phyloP scores from a whole-genome alignment of 2,329 filamentous ascomycete genomes.

The Aspergillus vadensis region DNA sequence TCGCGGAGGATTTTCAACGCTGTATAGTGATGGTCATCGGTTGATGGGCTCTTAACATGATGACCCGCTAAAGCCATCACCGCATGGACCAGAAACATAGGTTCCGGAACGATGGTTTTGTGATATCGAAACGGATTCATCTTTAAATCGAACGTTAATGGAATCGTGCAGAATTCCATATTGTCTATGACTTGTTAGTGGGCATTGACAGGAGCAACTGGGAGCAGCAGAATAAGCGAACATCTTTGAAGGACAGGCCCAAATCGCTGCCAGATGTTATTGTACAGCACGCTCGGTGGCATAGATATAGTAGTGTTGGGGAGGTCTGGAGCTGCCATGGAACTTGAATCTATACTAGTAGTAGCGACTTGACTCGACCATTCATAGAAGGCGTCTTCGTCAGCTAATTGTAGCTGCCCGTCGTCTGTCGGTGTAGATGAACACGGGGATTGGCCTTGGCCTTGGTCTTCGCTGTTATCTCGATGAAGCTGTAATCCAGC shows the following conservation, averaged over 20 bases:
- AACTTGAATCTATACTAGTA: background rate
- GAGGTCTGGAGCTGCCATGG: background rate
- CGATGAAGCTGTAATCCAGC: too few species aligned
- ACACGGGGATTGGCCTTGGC: too few species aligned
- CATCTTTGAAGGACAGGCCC: background rate
- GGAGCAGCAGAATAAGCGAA: background rate
- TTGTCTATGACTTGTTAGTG: constrained; percentile 3
- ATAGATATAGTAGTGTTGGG: background rate
- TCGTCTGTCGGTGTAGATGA: too few species aligned
- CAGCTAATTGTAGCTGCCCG: too few species aligned
- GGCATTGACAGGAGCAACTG: background rate
- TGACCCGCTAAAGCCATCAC: constrained; percentile 9
- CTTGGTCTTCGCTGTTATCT: too few species aligned
- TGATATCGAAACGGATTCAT: constrained; percentile 7
- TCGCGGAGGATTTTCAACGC: constrained; percentile 3
- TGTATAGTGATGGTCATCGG: background rate
- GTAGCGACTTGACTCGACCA: background rate
- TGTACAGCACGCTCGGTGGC: constrained; percentile 5
- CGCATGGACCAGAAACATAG: constrained; percentile 6
- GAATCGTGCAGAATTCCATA: constrained; percentile 7
- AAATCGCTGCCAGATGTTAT: background rate
- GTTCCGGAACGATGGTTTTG: background rate
- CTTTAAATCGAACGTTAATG: background rate
- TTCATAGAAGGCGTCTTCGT: too few species aligned
- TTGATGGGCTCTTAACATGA: constrained; percentile 6